A percentile compares a stretch with the other conserved stretches of the same genome.
phyloP scores from a whole-genome alignment of 2,329 filamentous ascomycete species.

The Cadophora malorum region DNA sequence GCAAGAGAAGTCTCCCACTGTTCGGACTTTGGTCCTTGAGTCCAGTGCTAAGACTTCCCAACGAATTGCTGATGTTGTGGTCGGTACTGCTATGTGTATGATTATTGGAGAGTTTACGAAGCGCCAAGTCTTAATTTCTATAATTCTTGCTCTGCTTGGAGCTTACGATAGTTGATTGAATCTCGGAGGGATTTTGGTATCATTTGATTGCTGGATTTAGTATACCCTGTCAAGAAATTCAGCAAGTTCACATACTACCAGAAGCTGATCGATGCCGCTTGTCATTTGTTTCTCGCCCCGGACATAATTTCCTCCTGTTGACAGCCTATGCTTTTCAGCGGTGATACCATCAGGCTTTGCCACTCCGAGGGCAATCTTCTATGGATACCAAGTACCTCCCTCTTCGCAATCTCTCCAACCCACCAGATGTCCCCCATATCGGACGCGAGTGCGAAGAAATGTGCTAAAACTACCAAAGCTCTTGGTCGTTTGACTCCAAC shows the following conservation, averaged over 20 bases:
- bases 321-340: neutral
- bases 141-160: slow-evolving; percentile 20
- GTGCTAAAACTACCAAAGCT: neutral
- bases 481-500: neutral
- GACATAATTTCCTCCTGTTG: neutral
- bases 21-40: neutral
- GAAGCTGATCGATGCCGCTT: neutral
- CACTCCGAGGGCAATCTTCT: neutral
- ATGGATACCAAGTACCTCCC: neutral
- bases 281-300: neutral
- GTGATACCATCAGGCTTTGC: neutral
- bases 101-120: slow-evolving; percentile 30
- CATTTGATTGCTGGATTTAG: neutral
- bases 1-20: slow-evolving; percentile 8
- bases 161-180: slow-evolving; percentile 11
- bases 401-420: neutral
- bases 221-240: slow-evolving; percentile 3
- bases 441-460: neutral
- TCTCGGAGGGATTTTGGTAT: neutral
- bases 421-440: neutral
- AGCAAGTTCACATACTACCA: neutral
- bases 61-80: neutral
- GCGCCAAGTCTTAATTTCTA: slow-evolving; percentile 19
- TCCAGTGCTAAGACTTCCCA: slow-evolving; percentile 8
- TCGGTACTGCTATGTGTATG: slow-evolving; percentile 28